Evolutionary conservation across 331 rosid genomes (phyloP), one percentile per base, ranked within the genome.

Genomic region (Telfairia occidentalis): DNA sequence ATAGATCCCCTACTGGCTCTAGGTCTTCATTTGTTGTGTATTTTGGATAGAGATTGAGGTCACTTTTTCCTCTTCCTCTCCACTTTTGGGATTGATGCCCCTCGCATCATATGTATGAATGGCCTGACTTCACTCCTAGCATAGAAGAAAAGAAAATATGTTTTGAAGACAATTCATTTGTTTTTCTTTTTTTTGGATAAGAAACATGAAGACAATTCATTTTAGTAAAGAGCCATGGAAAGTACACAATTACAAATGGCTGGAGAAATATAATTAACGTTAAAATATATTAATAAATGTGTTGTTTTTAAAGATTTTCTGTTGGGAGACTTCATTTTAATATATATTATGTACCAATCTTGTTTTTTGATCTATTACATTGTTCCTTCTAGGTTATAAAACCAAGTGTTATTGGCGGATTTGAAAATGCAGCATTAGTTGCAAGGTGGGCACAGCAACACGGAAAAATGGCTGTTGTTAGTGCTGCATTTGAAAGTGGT

Each of bases 401-500:
- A 82, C 98, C 98, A 61, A 88, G 96, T 76, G 89, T 91, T 59
- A 85, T 94, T 81, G 98, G 96, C 60, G 97, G 98, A 76, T 94
- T 94, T 83, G 98, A 85, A 88, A 89, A 86, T 81, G 87, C 97
- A 18, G 90, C 88, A 74, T 72, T 86, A 61, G 77, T 94, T 77
- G 95, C 97, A 29, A 86, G 74, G 52, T 94, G 98, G 98, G 97
- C 98, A 2, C 92, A 94, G 69, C 90, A 83, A 80, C 87, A 79
- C 57, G 92, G 86, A 66, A 94, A 94, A 90, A 84, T 88, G 87
- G 96, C 96, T 78, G 96, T 94, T 77, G 77, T 91, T 73, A 91
- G 98, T 82, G 87, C 97, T 80, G 83, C 96, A 45, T 91, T 87
- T 86, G 98, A 94, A 87, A 94, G 96, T 87, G 90, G 98, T 79